Conservation (phyloP, 352 stramenopile genomes). For the Pseudoperonospora humuli region DNA sequence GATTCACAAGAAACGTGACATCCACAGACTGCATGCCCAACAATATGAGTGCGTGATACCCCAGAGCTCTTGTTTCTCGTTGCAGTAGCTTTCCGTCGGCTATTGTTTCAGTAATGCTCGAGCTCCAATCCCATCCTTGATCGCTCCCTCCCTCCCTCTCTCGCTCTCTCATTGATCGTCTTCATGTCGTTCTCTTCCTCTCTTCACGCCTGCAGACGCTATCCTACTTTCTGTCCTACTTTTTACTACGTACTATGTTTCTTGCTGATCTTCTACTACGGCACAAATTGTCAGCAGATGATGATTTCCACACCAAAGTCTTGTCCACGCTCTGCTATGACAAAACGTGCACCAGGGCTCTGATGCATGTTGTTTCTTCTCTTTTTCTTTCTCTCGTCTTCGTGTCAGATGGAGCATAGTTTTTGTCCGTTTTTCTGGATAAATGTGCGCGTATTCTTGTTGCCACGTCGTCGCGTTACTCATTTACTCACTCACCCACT, state of each 20-base stretch:
- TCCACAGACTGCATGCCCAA: constrained; percentile 13
- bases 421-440: constrained; percentile 14
- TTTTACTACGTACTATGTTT: constrained; percentile 23
- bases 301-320: background rate
- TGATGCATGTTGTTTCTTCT: constrained; percentile 13
- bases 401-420: background rate
- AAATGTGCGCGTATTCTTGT: constrained; percentile 26
- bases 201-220: constrained; percentile 4
- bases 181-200: constrained; percentile 14
- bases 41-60: background rate
- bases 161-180: constrained; percentile 25
- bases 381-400: constrained; percentile 5
- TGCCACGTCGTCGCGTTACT: background rate
- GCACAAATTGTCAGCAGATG: constrained; percentile 21
- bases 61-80: constrained; percentile 1
- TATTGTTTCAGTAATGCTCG: constrained; percentile 3
- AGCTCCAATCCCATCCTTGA: constrained; percentile 7
- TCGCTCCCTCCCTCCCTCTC: too few species aligned
- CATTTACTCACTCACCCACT: constrained; percentile 23
- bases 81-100: constrained; percentile 18
- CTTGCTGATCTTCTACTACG: constrained; percentile 23
- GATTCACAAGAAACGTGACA: constrained; percentile 22
- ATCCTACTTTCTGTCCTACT: constrained; percentile 21
- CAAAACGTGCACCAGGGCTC: constrained; percentile 6
- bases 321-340: constrained; percentile 7